Percentiles rank a stretch among this genome's conserved stretches.
These are phyloP conservation scores for Chrysoporthe cubensis DNA, from an alignment of 2,329 filamentous ascomycete species.

Conservation along the genomic window DNA sequence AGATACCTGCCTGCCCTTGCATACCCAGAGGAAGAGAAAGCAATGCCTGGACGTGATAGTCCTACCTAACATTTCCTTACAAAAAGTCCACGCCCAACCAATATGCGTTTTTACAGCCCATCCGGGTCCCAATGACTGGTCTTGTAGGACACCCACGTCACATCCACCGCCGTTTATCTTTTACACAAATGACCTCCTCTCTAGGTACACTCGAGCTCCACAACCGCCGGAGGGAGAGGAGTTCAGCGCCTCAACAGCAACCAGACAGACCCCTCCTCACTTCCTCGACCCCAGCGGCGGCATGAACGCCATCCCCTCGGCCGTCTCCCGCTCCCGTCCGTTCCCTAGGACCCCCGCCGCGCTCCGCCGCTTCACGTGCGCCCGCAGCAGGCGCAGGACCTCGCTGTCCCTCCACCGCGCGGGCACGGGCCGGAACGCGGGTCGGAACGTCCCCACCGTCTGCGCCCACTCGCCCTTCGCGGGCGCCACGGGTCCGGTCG, in stretches of 20 bases:
- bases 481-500: slow-evolving; percentile 40
- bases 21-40: slow-evolving; percentile 15
- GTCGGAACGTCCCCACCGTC: slow-evolving; percentile 92
- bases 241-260: too few species aligned
- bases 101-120: background rate
- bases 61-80: slow-evolving; percentile 5
- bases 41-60: slow-evolving; percentile 13
- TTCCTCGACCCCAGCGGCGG: slow-evolving; percentile 44
- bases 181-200: background rate
- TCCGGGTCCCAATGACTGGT: background rate
- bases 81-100: background rate
- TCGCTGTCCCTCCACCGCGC: slow-evolving; percentile 82
- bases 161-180: too few species aligned
- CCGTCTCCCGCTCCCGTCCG: slow-evolving; percentile 40
- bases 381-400: slow-evolving; percentile 74
- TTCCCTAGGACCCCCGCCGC: slow-evolving; percentile 56
- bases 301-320: slow-evolving; percentile 61
- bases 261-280: background rate
- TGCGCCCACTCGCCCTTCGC: slow-evolving; percentile 86
- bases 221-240: too few species aligned
- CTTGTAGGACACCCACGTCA: background rate
- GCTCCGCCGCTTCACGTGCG: slow-evolving; percentile 76
- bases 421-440: slow-evolving; percentile 90
- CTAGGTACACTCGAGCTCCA: background rate
- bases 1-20: slow-evolving; percentile 18